Evolutionary conservation across 305 asterid genomes (phyloP).

Genomic region (Coffea humblotiana): DNA sequence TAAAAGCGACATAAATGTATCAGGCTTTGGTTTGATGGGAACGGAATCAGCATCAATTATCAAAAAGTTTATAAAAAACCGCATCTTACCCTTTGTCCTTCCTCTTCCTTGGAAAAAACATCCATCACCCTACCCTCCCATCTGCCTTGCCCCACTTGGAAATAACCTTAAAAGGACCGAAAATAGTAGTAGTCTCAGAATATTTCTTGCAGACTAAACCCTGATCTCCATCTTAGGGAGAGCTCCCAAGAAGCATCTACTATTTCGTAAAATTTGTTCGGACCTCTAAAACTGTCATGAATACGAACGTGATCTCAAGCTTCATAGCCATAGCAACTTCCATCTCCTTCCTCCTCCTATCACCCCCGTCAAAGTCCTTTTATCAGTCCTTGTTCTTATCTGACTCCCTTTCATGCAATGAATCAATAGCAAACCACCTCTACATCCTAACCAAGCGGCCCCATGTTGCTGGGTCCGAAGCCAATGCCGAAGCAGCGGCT

Average conservation of each 20-base stretch:
- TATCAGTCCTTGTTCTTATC: constrained; percentile 71
- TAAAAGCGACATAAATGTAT: neutral
- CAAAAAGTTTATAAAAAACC: too few relatives aligned
- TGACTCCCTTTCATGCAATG: constrained; percentile 41
- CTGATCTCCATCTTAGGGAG: neutral
- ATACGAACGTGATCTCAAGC: constrained; percentile 27
- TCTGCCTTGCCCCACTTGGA: neutral
- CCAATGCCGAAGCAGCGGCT: constrained; percentile 74
- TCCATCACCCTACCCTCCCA: neutral
- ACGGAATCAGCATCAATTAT: constrained; percentile 1
- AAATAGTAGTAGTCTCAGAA: neutral
- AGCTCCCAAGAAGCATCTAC: neutral
- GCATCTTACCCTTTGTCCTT: neutral
- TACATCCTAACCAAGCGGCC: constrained; percentile 65
- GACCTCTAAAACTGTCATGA: constrained; percentile 23
- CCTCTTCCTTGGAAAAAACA: neutral
- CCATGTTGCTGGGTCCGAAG: constrained; percentile 73
- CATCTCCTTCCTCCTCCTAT: constrained; percentile 27
- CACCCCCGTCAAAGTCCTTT: constrained; percentile 37
- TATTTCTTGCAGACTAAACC: neutral
- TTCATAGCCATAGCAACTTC: constrained; percentile 39
- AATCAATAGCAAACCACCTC: constrained; percentile 67
- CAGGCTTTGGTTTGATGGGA: neutral
- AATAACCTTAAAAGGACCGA: neutral
- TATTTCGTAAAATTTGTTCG: neutral